Conservation (phyloP, 2,329 filamentous ascomycete species). For the Calonectria naviculata region DNA sequence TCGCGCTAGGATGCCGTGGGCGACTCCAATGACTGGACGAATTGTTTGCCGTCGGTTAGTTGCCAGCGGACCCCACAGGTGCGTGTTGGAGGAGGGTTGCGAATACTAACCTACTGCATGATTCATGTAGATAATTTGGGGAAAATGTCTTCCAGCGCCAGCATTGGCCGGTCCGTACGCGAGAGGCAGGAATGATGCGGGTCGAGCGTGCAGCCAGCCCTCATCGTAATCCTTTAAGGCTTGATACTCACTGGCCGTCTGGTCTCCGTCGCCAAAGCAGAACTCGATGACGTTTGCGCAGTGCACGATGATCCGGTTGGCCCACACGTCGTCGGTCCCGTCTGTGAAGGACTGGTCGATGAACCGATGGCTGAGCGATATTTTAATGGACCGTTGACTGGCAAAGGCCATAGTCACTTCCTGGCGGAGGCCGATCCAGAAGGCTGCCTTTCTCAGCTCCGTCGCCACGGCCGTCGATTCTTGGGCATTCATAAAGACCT, state of each 20-base stretch:
- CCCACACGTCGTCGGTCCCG: slow-evolving; percentile 65
- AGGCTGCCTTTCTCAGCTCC: slow-evolving; percentile 61
- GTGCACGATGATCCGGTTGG: slow-evolving; percentile 70
- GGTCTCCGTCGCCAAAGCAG: slow-evolving; percentile 62
- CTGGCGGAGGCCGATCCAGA: slow-evolving; percentile 68
- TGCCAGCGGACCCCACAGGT: not conserved
- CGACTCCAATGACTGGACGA: slow-evolving; percentile 64
- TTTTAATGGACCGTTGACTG: slow-evolving; percentile 56
- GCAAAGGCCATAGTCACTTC: slow-evolving; percentile 69
- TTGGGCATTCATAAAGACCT: slow-evolving; percentile 58
- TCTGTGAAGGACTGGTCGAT: slow-evolving; percentile 61
- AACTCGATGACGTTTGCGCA: slow-evolving; percentile 73
- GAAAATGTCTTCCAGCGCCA: slow-evolving; percentile 58
- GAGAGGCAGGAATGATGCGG: slow-evolving; percentile 64
- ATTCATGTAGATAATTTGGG: slow-evolving; percentile 67
- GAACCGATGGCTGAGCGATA: slow-evolving; percentile 62
- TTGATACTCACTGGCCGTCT: slow-evolving; percentile 50
- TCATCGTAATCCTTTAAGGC: slow-evolving; percentile 57
- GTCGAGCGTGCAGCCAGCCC: slow-evolving; percentile 59
- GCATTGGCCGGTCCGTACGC: slow-evolving; percentile 53
- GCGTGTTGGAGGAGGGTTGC: not conserved
- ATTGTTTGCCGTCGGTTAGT: not conserved
- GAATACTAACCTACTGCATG: slow-evolving; percentile 61
- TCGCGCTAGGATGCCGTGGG: slow-evolving; percentile 68
- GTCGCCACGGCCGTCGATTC: slow-evolving; percentile 45